Percentiles rank a stretch among this genome's conserved stretches.
phyloP scores from a whole-genome alignment of 768 basidiomycete genomes.

The Cystobasidium onofrii region DNA sequence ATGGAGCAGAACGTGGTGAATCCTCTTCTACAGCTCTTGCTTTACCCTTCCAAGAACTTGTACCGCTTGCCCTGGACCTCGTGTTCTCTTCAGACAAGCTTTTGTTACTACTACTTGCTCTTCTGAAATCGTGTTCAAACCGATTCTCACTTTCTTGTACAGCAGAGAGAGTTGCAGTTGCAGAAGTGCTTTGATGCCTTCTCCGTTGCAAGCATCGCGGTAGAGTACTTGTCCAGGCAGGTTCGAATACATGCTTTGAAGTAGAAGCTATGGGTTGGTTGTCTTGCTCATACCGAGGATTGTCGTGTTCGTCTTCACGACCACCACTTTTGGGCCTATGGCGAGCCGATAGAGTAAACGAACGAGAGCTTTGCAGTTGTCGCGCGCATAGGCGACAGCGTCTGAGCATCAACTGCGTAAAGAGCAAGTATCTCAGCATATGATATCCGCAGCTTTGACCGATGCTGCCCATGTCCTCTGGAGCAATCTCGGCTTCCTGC shows the following conservation, averaged over 20 bases:
- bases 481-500: background rate
- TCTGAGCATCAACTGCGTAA: slow-evolving; percentile 5
- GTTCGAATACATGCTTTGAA: background rate
- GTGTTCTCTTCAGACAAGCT: background rate
- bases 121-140: slow-evolving; percentile 6
- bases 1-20: background rate
- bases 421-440: background rate
- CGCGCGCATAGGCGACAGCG: slow-evolving; percentile 8
- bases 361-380: background rate
- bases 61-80: background rate
- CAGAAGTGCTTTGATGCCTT: background rate
- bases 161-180: background rate
- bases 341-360: background rate
- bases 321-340: background rate
- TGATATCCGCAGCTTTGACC: background rate
- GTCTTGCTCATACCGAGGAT: background rate
- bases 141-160: background rate
- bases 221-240: background rate
- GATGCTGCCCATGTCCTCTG: background rate
- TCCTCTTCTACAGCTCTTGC: slow-evolving; percentile 9
- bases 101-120: background rate
- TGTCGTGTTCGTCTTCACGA: too few species aligned
- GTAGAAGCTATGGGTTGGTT: background rate
- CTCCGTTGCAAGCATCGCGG: background rate
- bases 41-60: slow-evolving; percentile 27